Percentiles rank a stretch among this genome's conserved stretches.
Conservation (phyloP, 192 early-diverging fungal species). For the Umbelopsis sp. region DNA sequence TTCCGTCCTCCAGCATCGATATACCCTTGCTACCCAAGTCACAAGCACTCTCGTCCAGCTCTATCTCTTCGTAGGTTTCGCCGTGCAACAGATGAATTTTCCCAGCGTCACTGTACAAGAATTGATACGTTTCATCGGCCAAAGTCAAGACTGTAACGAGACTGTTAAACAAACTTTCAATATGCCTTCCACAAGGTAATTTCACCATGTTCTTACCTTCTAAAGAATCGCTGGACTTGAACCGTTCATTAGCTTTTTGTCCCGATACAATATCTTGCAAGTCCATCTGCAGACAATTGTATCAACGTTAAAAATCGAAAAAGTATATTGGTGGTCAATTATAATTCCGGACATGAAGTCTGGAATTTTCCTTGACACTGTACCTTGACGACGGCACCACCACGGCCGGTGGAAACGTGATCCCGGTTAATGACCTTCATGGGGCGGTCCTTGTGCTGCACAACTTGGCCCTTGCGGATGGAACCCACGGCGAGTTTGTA, state of each 20-base stretch:
- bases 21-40: conserved; percentile 55
- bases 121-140: conserved; percentile 68
- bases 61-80: conserved; percentile 72
- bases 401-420: conserved; percentile 70
- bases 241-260: conserved; percentile 64
- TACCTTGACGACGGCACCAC: conserved; percentile 64
- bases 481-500: conserved; percentile 55
- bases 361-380: conserved; percentile 18
- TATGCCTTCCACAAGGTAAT: neutral
- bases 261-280: conserved; percentile 69
- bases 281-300: conserved; percentile 54
- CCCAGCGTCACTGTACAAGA: conserved; percentile 67
- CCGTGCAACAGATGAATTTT: conserved; percentile 71
- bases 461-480: conserved; percentile 69
- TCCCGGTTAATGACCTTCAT: conserved; percentile 68
- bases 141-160: conserved; percentile 57
- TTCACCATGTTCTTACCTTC: conserved; percentile 46
- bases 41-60: conserved; percentile 55
- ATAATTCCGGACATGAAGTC: neutral
- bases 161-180: neutral
- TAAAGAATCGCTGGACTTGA: conserved; percentile 67
- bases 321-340: neutral
- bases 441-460: conserved; percentile 68
- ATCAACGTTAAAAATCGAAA: neutral
- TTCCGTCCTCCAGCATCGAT: conserved; percentile 48